These are phyloP conservation scores for Blepharisma undulans DNA, from an alignment of 169 alveolate species.

Conservation along the genomic window DNA sequence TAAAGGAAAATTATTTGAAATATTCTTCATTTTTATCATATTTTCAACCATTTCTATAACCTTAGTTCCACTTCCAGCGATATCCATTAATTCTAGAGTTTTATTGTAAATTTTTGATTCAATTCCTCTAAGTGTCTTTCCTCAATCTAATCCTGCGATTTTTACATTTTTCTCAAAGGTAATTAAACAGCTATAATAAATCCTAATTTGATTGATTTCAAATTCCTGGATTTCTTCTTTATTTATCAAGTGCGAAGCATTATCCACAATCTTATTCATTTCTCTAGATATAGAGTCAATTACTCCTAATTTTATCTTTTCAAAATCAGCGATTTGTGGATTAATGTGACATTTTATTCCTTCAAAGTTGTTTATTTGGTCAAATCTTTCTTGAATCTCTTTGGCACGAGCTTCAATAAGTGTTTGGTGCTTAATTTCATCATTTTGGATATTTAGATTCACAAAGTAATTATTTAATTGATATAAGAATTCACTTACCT, in stretches of 20 bases:
- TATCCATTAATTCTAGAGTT: background rate
- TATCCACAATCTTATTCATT: background rate
- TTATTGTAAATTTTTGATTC: background rate
- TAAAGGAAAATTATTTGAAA: background rate
- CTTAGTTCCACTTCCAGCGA: background rate
- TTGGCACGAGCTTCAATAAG: background rate
- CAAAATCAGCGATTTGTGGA: background rate
- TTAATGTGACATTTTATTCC: background rate
- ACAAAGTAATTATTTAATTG: background rate
- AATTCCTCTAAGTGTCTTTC: background rate
- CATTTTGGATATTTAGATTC: background rate
- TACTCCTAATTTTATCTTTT: background rate
- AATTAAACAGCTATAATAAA: background rate
- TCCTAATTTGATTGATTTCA: background rate
- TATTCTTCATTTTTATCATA: background rate
- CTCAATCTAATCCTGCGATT: background rate
- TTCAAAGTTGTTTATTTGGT: background rate
- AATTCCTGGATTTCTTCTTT: background rate
- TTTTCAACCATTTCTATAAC: background rate
- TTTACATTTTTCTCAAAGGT: background rate
- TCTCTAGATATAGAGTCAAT: background rate
- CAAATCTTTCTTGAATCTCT: background rate
- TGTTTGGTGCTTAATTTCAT: background rate
- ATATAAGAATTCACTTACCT: background rate
- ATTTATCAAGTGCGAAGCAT: background rate